Evolutionary conservation across 192 early-diverging fungal species (phyloP), one percentile per base, ranked within the genome.

Genomic region (Backusella morwellensis): DNA sequence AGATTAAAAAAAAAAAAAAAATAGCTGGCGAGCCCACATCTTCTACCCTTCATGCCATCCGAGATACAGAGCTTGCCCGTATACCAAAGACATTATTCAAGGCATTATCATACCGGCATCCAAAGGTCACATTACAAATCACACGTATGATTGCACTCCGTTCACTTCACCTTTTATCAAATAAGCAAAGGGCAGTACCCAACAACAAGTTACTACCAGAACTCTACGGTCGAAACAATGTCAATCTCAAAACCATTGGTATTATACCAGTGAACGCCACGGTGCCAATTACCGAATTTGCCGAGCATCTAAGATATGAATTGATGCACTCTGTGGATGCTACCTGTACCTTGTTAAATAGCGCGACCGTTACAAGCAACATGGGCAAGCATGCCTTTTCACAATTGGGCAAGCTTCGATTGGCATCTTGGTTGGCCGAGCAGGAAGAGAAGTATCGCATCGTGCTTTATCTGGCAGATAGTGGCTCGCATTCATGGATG

Each of bases 11-110:
- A 50, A 63, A 42, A 40, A 11, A 40, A 71, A 1, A 38, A 41
- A 40, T 68, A 85, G 84, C 88, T 76, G 87, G 83, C 35, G 84
- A 87, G 8, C 89, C 90, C 2, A 90, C 94, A 54, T 89, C 89
- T 34, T 92, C 92, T 34, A 99, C 95, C 6, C 86, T 98, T 38
- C 97, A 99, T 75, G 98, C 98, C 1, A 99, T 99, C 75, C 92
- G 98, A 50, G 98, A 98, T 79, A 92, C 96, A 0, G 97, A 99
- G 84, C 88, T 99, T 29, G 96, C 96, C 19, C 90, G 97, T 14
- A 93, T 99, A 85, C 98, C 98, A 9, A 95, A 94, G 66, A 95
- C 96, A 3, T 85, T 99, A 63, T 97, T 99, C 83, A 93, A 95
- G 73, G 93, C 96, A n/a, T 89, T 99, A 50, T 93, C 97, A 26